A percentile compares a stretch with the other conserved stretches of the same genome.
phyloP scores from a whole-genome alignment of 140 eudicot species.

The Eryngium alpinum region DNA sequence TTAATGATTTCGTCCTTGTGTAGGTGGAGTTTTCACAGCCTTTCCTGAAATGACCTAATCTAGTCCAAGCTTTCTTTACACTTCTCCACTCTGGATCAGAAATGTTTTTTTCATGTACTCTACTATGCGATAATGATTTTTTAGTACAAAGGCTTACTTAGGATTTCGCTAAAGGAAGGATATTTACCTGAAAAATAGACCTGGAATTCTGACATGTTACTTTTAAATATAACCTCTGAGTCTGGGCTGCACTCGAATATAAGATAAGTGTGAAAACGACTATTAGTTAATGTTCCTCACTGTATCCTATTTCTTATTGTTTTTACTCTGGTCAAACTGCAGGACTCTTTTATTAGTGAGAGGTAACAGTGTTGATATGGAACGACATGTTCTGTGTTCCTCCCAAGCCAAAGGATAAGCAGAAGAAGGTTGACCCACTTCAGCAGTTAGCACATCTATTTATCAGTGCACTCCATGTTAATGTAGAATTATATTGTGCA shows the following conservation, averaged over 20 bases:
- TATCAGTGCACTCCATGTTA: too few species aligned
- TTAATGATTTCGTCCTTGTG: neutral
- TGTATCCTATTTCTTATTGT: neutral
- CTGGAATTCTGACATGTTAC: neutral
- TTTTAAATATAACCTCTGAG: neutral
- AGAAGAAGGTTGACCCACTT: too few species aligned
- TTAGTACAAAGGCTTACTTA: slow-evolving; percentile 89
- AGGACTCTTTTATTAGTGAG: slow-evolving; percentile 89
- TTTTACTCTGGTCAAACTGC: slow-evolving; percentile 11
- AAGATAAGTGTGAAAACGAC: neutral
- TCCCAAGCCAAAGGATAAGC: slow-evolving; percentile 74
- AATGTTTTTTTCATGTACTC: slow-evolving; percentile 87
- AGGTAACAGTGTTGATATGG: slow-evolving; percentile 89
- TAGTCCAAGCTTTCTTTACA: slow-evolving; percentile 84
- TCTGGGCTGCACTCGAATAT: neutral
- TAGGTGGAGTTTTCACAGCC: slow-evolving; percentile 97
- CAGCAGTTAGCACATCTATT: too few species aligned
- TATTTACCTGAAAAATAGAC: slow-evolving; percentile 21
- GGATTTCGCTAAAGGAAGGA: slow-evolving; percentile 88
- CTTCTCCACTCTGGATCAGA: slow-evolving; percentile 79
- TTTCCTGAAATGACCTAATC: slow-evolving; percentile 86
- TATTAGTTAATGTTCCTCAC: too few species aligned
- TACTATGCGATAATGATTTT: slow-evolving; percentile 67
- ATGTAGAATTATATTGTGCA: too few species aligned
- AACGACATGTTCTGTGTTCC: slow-evolving; percentile 93